Evolutionary conservation across 228 moss, liverwort and hornwort genomes (phyloP).

Genomic region (Sphagnum magellanicum): DNA sequence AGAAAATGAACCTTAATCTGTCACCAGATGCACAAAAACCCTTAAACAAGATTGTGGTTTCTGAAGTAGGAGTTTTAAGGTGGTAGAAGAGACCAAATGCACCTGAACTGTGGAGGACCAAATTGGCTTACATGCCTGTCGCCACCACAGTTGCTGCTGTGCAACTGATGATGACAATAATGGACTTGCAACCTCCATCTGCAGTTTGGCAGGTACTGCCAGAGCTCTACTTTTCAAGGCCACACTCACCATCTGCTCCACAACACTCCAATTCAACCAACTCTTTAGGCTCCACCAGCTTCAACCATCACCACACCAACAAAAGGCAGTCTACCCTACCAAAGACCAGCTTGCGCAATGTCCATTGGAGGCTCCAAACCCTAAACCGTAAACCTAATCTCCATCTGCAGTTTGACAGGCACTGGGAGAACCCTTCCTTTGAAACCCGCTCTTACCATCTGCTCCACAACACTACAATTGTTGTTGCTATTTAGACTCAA

Average conservation of each 20-base stretch:
- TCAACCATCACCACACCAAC: too few species aligned
- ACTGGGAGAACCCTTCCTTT: slow-evolving; percentile 28
- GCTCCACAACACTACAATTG: not conserved
- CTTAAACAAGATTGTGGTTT: too few species aligned
- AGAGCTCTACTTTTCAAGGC: slow-evolving; percentile 33
- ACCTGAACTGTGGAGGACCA: slow-evolving; percentile 41
- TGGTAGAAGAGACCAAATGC: not conserved
- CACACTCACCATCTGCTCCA: slow-evolving; percentile 39
- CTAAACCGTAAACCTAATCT: slow-evolving; percentile 4
- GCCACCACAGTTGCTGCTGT: slow-evolving; percentile 37
- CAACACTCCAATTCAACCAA: not conserved
- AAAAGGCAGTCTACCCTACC: too few species aligned
- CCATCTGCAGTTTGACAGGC: slow-evolving; percentile 21
- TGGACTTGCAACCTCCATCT: slow-evolving; percentile 29
- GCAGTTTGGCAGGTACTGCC: slow-evolving; percentile 29
- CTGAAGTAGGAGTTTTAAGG: too few species aligned
- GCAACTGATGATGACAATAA: slow-evolving; percentile 18
- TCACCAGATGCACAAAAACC: too few species aligned
- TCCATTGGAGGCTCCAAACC: too few species aligned
- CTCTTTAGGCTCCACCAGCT: too few species aligned
- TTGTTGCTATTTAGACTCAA: too few species aligned
- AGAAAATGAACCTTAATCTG: too few species aligned
- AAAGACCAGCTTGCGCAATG: too few species aligned
- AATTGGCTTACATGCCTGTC: slow-evolving; percentile 47
- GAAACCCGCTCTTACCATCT: slow-evolving; percentile 43